phyloP scores from a whole-genome alignment of 176 grass and related monocot genomes.

The Musa troglodytarum region DNA sequence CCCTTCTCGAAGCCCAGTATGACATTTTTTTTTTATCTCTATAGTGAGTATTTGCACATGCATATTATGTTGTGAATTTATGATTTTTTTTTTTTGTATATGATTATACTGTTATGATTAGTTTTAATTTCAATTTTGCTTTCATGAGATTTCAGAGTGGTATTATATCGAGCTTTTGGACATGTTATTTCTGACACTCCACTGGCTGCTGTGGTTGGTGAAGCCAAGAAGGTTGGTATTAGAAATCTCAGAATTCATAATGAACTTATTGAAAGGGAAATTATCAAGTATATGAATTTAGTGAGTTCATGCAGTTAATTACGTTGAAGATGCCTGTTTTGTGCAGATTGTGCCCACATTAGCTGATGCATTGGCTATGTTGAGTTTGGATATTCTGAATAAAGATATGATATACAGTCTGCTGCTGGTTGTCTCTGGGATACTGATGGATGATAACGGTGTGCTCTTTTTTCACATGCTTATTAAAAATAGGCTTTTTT shows the following conservation, averaged over 20 bases:
- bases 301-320: neutral
- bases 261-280: neutral
- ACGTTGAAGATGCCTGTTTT: slow-evolving; percentile 13
- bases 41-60: too few relatives aligned
- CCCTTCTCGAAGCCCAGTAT: too few relatives aligned
- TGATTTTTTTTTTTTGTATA: neutral
- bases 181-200: slow-evolving; percentile 81
- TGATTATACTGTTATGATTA: neutral
- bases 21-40: too few relatives aligned
- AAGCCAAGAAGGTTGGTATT: slow-evolving; percentile 56
- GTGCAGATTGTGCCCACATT: slow-evolving; percentile 60
- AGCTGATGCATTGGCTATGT: slow-evolving; percentile 57
- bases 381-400: slow-evolving; percentile 42
- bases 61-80: too few relatives aligned
- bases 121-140: slow-evolving; percentile 10
- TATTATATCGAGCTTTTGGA: slow-evolving; percentile 67
- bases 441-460: slow-evolving; percentile 88
- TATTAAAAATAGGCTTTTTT: neutral
- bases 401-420: slow-evolving; percentile 79
- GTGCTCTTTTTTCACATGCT: slow-evolving; percentile 25
- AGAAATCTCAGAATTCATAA: neutral
- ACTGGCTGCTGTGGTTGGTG: slow-evolving; percentile 62
- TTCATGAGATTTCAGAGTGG: slow-evolving; percentile 36
- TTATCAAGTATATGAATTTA: neutral
- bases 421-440: slow-evolving; percentile 78